phyloP scores from a whole-genome alignment of 176 grass and related monocot genomes.

The maize (Zea mays) region DNA sequence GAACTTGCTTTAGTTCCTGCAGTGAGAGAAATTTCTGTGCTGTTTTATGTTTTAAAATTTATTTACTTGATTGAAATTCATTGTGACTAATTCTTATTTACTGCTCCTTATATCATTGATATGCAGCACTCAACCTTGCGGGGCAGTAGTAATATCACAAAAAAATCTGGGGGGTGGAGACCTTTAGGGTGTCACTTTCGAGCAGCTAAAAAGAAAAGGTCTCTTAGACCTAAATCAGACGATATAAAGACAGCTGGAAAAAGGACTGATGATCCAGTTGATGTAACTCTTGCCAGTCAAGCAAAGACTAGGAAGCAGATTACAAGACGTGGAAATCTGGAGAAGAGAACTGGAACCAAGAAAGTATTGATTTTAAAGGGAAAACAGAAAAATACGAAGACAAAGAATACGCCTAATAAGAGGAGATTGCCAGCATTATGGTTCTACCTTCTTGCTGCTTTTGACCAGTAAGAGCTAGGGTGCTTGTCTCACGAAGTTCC shows the following conservation, averaged over 20 bases:
- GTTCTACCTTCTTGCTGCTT: constrained; percentile 68
- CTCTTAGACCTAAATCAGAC: constrained; percentile 37
- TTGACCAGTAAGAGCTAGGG: constrained; percentile 57
- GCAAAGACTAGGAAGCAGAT: constrained; percentile 34
- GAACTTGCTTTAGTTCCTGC: constrained; percentile 10
- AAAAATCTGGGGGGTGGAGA: constrained; percentile 68
- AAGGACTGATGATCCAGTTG: constrained; percentile 38
- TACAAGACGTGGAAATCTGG: constrained; percentile 26
- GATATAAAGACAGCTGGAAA: constrained; percentile 29
- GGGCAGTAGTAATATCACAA: constrained; percentile 42
- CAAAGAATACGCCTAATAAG: constrained; percentile 42
- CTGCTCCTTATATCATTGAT: constrained; percentile 20
- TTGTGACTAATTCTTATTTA: constrained; percentile 6
- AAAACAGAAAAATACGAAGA: constrained; percentile 40
- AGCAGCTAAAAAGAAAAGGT: constrained; percentile 52
- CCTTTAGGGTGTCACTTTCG: constrained; percentile 59
- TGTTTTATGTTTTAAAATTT: background rate
- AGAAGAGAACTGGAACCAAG: constrained; percentile 45
- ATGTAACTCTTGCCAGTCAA: constrained; percentile 39
- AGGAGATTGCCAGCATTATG: constrained; percentile 59
- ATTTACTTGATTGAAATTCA: background rate
- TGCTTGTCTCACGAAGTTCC: constrained; percentile 23
- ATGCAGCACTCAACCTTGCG: constrained; percentile 35
- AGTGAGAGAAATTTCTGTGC: background rate
- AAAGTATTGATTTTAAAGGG: constrained; percentile 29